phyloP scores from a whole-genome alignment of 805 yeast genomes.

The Metschnikowia vanudenii region DNA sequence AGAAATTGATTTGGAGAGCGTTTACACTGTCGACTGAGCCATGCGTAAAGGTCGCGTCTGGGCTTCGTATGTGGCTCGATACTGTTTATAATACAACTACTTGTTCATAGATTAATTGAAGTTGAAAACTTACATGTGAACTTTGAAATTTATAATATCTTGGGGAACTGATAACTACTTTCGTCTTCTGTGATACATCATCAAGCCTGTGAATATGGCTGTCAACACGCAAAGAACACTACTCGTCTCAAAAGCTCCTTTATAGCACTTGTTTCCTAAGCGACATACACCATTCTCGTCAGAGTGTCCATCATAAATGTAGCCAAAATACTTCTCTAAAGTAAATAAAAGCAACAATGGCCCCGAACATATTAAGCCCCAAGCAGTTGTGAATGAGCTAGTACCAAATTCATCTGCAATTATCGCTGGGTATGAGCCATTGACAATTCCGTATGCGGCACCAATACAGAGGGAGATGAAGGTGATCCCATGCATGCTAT shows the following conservation, averaged over 20 bases:
- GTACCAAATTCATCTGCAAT: constrained; percentile 74
- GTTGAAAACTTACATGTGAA: neutral
- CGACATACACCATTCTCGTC: constrained; percentile 41
- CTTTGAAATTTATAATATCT: neutral
- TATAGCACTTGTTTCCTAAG: constrained; percentile 38
- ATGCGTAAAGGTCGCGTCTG: neutral
- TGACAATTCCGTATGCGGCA: constrained; percentile 63
- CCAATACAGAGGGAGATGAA: constrained; percentile 59
- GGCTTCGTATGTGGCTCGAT: neutral
- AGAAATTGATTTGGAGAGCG: constrained; percentile 44
- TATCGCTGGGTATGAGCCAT: constrained; percentile 74
- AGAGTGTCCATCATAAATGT: constrained; percentile 47
- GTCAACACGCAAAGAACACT: constrained; percentile 29
- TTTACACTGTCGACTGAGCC: constrained; percentile 38
- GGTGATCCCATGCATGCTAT: constrained; percentile 19
- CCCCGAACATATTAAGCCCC: constrained; percentile 76
- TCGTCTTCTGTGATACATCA: constrained; percentile 29
- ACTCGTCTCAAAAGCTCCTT: constrained; percentile 36
- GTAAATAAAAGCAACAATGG: constrained; percentile 55
- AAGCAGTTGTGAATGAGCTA: constrained; percentile 63
- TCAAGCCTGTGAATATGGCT: constrained; percentile 21
- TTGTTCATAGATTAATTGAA: constrained; percentile 4
- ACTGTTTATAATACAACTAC: constrained; percentile 2
- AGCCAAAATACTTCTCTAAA: constrained; percentile 56
- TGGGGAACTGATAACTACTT: neutral